Conservation (phyloP, 2,329 filamentous ascomycete species). For the Aspergillus versicolor region DNA sequence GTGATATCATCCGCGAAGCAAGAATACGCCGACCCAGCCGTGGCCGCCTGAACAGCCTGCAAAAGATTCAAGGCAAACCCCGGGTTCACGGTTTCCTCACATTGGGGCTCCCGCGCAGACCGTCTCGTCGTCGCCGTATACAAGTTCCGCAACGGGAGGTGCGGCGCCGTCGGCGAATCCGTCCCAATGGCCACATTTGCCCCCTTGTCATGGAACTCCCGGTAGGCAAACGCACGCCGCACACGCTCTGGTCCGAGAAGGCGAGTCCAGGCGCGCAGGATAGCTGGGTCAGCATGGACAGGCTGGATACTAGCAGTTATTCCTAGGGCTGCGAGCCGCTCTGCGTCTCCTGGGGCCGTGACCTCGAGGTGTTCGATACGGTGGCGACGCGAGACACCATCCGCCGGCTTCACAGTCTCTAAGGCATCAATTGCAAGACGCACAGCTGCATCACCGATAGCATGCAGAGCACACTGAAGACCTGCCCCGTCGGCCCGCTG, state of each 20-base stretch:
- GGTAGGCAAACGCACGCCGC: conserved; percentile 51
- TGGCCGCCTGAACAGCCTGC: conserved; percentile 46
- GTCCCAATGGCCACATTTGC: conserved; percentile 48
- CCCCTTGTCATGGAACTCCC: conserved; percentile 45
- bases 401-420: conserved; percentile 24
- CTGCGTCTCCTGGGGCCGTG: conserved; percentile 47
- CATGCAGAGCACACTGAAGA: conserved; percentile 51
- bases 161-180: conserved; percentile 50
- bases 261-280: conserved; percentile 48
- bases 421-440: conserved; percentile 46
- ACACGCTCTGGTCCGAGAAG: conserved; percentile 45
- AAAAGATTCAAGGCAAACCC: conserved; percentile 42
- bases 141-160: conserved; percentile 45
- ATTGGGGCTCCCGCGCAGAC: conserved; percentile 41
- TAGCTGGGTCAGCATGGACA: conserved; percentile 44
- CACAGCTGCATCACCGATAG: conserved; percentile 51
- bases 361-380: conserved; percentile 55
- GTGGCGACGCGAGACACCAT: conserved; percentile 36
- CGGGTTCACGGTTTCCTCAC: conserved; percentile 39
- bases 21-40: conserved; percentile 45
- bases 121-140: conserved; percentile 52
- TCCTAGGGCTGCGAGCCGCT: conserved; percentile 44
- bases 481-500: conserved; percentile 42
- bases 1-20: conserved; percentile 43
- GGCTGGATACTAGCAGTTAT: conserved; percentile 44